Evolutionary conservation across 2,329 filamentous ascomycete species (phyloP), one percentile per base, ranked within the genome.

Genomic region (Fusarium subtropicale): DNA sequence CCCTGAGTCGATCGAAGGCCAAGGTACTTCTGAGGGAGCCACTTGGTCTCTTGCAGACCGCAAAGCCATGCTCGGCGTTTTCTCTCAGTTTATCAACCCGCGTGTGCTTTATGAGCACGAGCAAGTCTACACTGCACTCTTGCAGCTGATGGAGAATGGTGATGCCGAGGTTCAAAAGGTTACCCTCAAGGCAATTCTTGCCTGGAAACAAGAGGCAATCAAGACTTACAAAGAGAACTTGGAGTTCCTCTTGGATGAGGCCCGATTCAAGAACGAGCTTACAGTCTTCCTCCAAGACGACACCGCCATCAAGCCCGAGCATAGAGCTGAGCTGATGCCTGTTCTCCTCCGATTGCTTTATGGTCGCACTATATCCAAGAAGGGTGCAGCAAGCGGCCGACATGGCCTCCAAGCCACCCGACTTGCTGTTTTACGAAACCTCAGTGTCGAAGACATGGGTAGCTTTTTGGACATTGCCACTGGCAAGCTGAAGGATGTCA

Each of bases 241-340:
- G 26, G 86, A 93, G 66, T 94, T 93, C 72, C 84, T 99, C 3
- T 86, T 98, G 11, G 96, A 99, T 71, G 96, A 98, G 67, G 90
- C 92, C 26, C 88, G 92, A 50, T 97, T 98, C 81, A 93, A 94
- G 75, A 96, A 98, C 75, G 95, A 98, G 77, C 86, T 99, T n/a
- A 91, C 93, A 1, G 89, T 96, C 7, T 91, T 99, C 69, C 86
- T 99, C 55, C 91, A 93, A 75, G 87, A 91, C 18, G 90, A 92
- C 20, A 89, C 89, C 60, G 81, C 90, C 56, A 91, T 97, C 69
- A 89, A 90, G 70, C 82, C 89, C 9, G 88, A 91, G 52, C 93
- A 99, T 75, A 88, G 91, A 11, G 75, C 82, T 5, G 87, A 89
- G 46, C 80, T 97, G 36, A 92, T 98, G 85, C 95, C 96, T 2